These are phyloP conservation scores for Leishmania martiniquensis DNA, from an alignment of 208 protist species.

Conservation along the genomic window DNA sequence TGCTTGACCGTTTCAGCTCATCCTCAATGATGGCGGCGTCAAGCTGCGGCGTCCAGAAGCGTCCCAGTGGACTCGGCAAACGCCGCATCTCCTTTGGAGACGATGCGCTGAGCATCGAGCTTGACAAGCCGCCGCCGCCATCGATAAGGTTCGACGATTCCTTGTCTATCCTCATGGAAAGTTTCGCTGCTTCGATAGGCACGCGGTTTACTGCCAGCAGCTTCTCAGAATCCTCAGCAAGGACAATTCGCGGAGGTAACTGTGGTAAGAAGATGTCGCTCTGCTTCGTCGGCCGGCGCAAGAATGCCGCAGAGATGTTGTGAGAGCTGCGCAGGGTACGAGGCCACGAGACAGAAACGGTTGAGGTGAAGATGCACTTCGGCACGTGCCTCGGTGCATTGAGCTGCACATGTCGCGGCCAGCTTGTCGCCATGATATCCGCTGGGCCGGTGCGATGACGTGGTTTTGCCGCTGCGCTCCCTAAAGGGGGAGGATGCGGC, in stretches of 20 bases:
- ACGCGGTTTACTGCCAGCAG: background rate
- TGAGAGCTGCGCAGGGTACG: constrained; percentile 22
- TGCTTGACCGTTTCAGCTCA: background rate
- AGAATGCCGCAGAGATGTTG: background rate
- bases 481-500: background rate
- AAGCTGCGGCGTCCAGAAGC: background rate
- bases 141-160: background rate
- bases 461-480: background rate
- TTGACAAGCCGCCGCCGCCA: constrained; percentile 6
- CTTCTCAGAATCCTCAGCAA: background rate
- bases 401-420: constrained; percentile 8
- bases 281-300: background rate
- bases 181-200: background rate
- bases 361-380: background rate
- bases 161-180: background rate
- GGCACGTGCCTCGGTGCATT: constrained; percentile 5
- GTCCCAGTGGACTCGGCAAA: background rate
- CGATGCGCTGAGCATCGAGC: background rate
- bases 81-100: constrained; percentile 2
- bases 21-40: constrained; percentile 11
- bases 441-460: background rate
- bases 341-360: constrained; percentile 20
- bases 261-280: background rate
- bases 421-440: background rate
- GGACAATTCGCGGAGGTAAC: background rate